Evolutionary conservation across 2,329 filamentous ascomycete species (phyloP), one percentile per base, ranked within the genome.

Genomic region (Botrytis porri): DNA sequence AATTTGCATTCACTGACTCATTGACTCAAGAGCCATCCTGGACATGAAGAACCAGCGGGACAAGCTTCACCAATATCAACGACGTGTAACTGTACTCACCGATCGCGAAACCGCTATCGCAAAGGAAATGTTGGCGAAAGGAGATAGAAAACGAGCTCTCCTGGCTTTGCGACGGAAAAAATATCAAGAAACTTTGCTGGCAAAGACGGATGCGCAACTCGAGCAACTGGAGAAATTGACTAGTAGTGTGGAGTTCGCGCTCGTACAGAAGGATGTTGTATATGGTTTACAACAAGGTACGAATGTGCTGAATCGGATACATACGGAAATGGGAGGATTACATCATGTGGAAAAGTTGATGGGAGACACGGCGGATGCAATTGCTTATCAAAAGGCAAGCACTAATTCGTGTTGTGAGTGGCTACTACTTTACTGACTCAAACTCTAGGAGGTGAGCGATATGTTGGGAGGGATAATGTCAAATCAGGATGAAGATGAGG

Each of bases 21-120:
- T 39, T 14, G 45, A 64, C 70, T 32, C 73, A 64, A 98, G 95
- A 85, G 95, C 95, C 74, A 98, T 98, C 83, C 92, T 98, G 80
- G 95, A 98, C 84, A 92, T 98, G 85, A 98, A 98, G 85, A 94
- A 90, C 83, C 95, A 98, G 85, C 95, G 96, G 82, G 96, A 99
- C 86, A 97, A 94, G 83, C 91, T 99, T 5, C 95, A 97, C 80
- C 94, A 97, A 82, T 98, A 98, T 85, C 95, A 98, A 83, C 92
- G 92, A 80, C 92, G 93, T 79, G 96, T 99, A 81, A 92, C 90
- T 51, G 87, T 93, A 69, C 89, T 99, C 54, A 98, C 95, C 10
- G 88, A 91, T 80, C 92, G 92, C 77, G 95, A 99, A 84, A 97
- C 92, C 66, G 92, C 90, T 63, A 92, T 97, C 73, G 95, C 96